Conservation (phyloP, 2,329 filamentous ascomycete species). For the Hypoxylon sp. region DNA sequence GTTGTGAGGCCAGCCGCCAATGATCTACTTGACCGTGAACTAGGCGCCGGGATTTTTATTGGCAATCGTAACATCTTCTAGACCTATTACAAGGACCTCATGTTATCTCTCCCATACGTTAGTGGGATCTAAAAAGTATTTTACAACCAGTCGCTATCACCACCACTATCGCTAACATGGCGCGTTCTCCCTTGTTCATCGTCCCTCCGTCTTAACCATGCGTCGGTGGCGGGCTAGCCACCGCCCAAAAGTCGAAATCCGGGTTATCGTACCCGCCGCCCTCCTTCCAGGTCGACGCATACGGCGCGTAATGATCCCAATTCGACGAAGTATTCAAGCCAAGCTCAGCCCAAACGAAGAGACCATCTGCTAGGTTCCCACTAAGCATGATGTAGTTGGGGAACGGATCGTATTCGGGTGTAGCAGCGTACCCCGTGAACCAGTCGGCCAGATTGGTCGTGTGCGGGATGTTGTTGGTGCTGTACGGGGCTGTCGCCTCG, state of each 20-base stretch:
- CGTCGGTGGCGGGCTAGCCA: slow-evolving; percentile 48
- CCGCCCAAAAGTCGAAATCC: slow-evolving; percentile 48
- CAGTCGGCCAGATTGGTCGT: slow-evolving; percentile 51
- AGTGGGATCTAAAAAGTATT: neutral
- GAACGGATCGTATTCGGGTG: slow-evolving; percentile 61
- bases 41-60: neutral
- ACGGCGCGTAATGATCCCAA: slow-evolving; percentile 52
- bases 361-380: slow-evolving; percentile 42
- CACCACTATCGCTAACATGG: neutral
- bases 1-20: neutral
- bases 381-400: slow-evolving; percentile 62
- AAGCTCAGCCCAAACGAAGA: slow-evolving; percentile 54
- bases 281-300: slow-evolving; percentile 52
- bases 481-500: slow-evolving; percentile 57
- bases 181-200: neutral
- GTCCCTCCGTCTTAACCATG: slow-evolving; percentile 43
- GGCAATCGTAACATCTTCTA: neutral
- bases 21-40: slow-evolving; percentile 2
- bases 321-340: slow-evolving; percentile 52
- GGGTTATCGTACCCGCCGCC: slow-evolving; percentile 53
- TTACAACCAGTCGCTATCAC: neutral
- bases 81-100: slow-evolving; percentile 8
- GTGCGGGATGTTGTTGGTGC: slow-evolving; percentile 54
- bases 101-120: neutral
- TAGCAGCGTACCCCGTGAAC: slow-evolving; percentile 54